Evolutionary conservation across 225 moss, liverwort and hornwort genomes (phyloP).

Genomic region (Pleurozium schreberi): DNA sequence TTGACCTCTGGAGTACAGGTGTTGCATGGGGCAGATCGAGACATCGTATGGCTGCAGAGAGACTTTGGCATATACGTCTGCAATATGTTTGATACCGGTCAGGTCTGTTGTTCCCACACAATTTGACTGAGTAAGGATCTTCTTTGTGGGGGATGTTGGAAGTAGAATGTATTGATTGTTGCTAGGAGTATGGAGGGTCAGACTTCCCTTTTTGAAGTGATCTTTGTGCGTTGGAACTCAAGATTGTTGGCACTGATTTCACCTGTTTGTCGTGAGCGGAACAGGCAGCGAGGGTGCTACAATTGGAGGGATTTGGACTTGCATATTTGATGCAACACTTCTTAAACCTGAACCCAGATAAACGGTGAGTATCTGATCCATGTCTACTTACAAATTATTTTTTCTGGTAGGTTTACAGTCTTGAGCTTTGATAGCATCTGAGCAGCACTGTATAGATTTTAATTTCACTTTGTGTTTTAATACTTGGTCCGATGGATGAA

Average conservation of each 20-base stretch:
- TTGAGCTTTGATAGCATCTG: neutral
- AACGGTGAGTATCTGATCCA: conserved; percentile 41
- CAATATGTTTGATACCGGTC: conserved; percentile 98
- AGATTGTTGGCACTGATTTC: neutral
- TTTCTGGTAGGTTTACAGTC: neutral
- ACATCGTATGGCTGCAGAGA: conserved; percentile 91
- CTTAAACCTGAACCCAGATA: conserved; percentile 71
- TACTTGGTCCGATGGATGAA: neutral
- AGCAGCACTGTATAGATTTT: neutral
- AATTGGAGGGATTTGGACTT: conserved; percentile 71
- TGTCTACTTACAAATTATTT: neutral
- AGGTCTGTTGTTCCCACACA: conserved; percentile 31
- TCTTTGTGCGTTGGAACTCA: neutral
- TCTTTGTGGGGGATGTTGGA: neutral
- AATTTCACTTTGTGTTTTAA: neutral
- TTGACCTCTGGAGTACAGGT: conserved; percentile 38
- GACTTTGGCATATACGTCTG: conserved; percentile 96
- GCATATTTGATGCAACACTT: conserved; percentile 78
- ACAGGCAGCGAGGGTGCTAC: conserved; percentile 89
- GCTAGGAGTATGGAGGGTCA: neutral
- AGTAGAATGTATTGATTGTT: neutral
- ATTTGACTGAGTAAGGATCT: neutral
- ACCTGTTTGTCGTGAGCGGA: neutral
- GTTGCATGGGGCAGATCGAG: conserved; percentile 94
- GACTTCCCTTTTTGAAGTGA: neutral